phyloP scores from a whole-genome alignment of 257 asterid genomes.

The Solanum megistacrolobum region DNA sequence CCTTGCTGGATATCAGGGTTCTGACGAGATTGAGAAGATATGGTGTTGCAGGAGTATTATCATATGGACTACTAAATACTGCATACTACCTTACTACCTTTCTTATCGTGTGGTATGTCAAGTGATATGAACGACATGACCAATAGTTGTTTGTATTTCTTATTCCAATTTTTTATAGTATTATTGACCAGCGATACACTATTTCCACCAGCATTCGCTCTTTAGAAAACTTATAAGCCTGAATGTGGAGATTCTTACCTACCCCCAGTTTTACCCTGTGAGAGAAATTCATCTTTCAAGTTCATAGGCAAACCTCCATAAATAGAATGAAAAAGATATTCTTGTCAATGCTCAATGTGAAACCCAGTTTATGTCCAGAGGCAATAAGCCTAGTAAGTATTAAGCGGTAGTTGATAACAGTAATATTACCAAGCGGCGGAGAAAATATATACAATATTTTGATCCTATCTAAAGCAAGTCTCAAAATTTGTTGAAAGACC shows the following conservation, averaged over 20 bases:
- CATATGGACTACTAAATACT: constrained; percentile 85
- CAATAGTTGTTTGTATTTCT: not conserved
- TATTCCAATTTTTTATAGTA: not conserved
- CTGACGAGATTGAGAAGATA: constrained; percentile 64
- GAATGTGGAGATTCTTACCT: not conserved
- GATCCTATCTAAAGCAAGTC: not conserved
- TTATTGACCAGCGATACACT: not conserved
- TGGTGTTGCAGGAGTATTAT: constrained; percentile 71
- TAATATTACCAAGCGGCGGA: not conserved
- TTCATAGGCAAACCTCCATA: not conserved
- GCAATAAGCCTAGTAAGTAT: not conserved
- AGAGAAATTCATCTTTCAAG: not conserved
- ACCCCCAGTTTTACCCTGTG: not conserved
- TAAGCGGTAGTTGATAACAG: not conserved
- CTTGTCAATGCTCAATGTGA: not conserved
- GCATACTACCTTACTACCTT: constrained; percentile 78
- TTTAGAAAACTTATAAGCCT: not conserved
- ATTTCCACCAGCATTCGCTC: not conserved
- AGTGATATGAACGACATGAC: not conserved
- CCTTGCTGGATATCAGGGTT: constrained; percentile 34
- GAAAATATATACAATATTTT: not conserved
- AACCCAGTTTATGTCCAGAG: not conserved
- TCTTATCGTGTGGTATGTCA: constrained; percentile 73
- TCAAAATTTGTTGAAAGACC: not conserved
- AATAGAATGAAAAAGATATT: not conserved